phyloP scores from a whole-genome alignment of 768 basidiomycete species.

The Scleroderma bovista region DNA sequence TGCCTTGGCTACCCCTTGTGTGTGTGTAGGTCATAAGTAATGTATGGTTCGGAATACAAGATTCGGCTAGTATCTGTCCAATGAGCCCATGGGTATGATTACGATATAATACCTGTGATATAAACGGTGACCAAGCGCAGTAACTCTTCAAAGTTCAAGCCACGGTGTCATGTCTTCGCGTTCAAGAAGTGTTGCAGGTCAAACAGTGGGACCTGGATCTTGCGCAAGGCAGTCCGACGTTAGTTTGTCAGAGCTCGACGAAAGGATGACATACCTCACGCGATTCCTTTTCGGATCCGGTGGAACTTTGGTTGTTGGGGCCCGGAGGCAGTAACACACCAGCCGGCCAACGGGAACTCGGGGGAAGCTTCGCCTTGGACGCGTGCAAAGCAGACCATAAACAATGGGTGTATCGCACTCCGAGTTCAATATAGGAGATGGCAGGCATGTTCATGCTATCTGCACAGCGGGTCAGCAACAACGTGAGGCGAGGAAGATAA shows the following conservation, averaged over 20 bases:
- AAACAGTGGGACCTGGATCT: constrained; percentile 40
- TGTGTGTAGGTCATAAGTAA: constrained; percentile 5
- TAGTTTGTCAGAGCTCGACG: neutral
- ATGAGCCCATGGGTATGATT: constrained; percentile 6
- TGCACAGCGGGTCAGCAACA: constrained; percentile 18
- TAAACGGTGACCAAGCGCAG: neutral
- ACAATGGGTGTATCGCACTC: constrained; percentile 58
- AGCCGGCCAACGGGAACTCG: constrained; percentile 28
- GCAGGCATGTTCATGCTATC: constrained; percentile 47
- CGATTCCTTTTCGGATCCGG: constrained; percentile 29
- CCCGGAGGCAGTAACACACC: constrained; percentile 44
- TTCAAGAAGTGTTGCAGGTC: constrained; percentile 51
- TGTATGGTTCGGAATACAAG: constrained; percentile 11
- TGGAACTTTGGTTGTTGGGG: constrained; percentile 14
- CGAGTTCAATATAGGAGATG: constrained; percentile 58
- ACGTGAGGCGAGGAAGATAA: constrained; percentile 4
- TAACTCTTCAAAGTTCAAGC: neutral
- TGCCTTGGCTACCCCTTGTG: constrained; percentile 21
- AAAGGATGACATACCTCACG: constrained; percentile 31
- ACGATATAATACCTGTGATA: constrained; percentile 1
- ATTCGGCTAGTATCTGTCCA: constrained; percentile 1
- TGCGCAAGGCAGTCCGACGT: too few relatives aligned
- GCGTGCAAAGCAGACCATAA: constrained; percentile 57
- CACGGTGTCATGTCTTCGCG: constrained; percentile 34
- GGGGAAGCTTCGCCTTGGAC: constrained; percentile 39